Evolutionary conservation across 2,329 filamentous ascomycete genomes (phyloP), one percentile per base, ranked within the genome.

Genomic region (Neofusicoccum sp.): DNA sequence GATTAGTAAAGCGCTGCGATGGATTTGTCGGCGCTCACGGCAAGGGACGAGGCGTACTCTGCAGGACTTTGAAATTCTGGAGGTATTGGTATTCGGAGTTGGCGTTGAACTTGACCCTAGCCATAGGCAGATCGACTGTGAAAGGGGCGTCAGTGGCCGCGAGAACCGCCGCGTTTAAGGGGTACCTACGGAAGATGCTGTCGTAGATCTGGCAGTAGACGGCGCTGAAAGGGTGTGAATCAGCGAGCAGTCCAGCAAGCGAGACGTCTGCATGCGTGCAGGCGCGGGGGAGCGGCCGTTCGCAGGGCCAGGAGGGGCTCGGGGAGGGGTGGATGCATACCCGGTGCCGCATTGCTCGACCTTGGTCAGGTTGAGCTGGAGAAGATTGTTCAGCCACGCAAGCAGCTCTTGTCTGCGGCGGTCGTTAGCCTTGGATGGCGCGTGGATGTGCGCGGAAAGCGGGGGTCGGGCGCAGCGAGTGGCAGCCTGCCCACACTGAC

Each of bases 281-380:
- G 16, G 56, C 12, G 31, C 28, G 44, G 26, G 33, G 44, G 24
- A 34, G 41, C 26, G 51, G 24, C 38, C 26, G 47, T 34, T 48
- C 20, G 33, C 28, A 33, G 38, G 11, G 12, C 4, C 9, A 20
- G 48, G 66, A 70, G 71, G 63, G 34, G 57, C 40, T 54, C 41
- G 51, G 51, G 59, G 57, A 53, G 36, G 49, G 68, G 66, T 67
- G 65, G 68, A 68, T 59, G 71, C 83, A 70, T 87, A 98, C 93
- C 93, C 95, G 73, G 93, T 98, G 76, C 95, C 95, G 77, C 93
- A 98, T 84, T 99, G 95, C 82, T 99, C 95, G 75, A 99, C 91
- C 80, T 97, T 98, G 71, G 84, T 98, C 71, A 99, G 87, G 81
- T 98, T 99, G 72, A 99, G 89, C 81, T 97, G 92, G 56, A 99